Evolutionary conservation across 371 early-diverging fungal species (phyloP), one percentile per base, ranked within the genome.

Genomic region (Gilbertella persicaria): DNA sequence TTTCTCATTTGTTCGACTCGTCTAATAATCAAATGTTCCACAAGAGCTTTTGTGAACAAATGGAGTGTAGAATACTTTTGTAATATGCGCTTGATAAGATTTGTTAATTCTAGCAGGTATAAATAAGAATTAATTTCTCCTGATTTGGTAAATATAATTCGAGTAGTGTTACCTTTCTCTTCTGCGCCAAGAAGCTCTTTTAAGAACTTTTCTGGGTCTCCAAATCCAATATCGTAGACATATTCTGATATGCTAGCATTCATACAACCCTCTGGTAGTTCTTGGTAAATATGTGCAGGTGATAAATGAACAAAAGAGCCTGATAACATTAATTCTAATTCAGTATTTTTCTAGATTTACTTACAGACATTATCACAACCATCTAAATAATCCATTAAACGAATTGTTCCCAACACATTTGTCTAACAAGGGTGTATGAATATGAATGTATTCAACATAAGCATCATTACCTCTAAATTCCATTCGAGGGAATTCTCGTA

Each of bases 21-120:
- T 30, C 65, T 62, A 16, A 68, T 53, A 12, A 81, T 65, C 42
- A 78, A 41, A 36, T 78, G 77, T 41, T 81, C 81, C 1, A 73
- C 62, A 16, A 81, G 43, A 2, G 75, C 71, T 49, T 81, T 81
- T 40, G 79, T 73, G 53, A 81, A 81, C 2, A 77, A 62, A 44
- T 81, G 77, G 0, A 75, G 68, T 35, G 72, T 78, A 39, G 79
- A 71, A 49, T 75, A 78, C 13, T 59, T 62, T 41, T 55, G 55
- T 28, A 59, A 19, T 20, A 69, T 64, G 14, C 59, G 53, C 41
- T 65, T 64, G 14, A 59, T 39, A 6, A 59, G 36, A 20, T 25
- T 28, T 8, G 50, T 39, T 21, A 52, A 37, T 40, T 61, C 66
- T 65, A 37, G 23, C 25, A 43, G 13, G 21, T 13, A n/a, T n/a